Evolutionary conservation across 2,329 filamentous ascomycete species (phyloP).

Genomic region (Plectosphaerella sp.): DNA sequence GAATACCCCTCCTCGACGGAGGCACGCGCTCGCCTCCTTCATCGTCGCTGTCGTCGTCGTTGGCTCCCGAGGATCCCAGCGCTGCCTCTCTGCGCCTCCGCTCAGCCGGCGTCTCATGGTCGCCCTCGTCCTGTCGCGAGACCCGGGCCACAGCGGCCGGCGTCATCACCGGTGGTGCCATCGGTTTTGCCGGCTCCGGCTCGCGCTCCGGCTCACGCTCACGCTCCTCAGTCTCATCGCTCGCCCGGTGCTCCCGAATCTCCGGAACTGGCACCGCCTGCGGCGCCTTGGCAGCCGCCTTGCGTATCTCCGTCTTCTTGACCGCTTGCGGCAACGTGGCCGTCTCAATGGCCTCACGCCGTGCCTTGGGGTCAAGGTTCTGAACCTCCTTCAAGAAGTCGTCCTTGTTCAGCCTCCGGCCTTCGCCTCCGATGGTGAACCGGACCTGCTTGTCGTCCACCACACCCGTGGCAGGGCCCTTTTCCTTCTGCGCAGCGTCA

Average conservation of each 20-base stretch:
- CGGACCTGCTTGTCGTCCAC: conserved; percentile 68
- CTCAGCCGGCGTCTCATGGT: conserved; percentile 67
- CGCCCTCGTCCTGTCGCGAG: conserved; percentile 35
- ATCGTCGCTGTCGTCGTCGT: conserved; percentile 50
- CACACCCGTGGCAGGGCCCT: conserved; percentile 37
- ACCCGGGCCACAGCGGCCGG: conserved; percentile 55
- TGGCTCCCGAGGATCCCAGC: conserved; percentile 47
- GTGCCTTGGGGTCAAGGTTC: conserved; percentile 63
- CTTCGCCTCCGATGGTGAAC: conserved; percentile 72
- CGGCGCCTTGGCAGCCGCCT: conserved; percentile 19
- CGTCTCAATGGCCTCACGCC: conserved; percentile 47
- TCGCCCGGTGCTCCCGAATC: conserved; percentile 1
- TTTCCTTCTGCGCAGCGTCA: conserved; percentile 27
- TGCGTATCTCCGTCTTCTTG: conserved; percentile 43
- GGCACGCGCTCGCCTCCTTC: conserved; percentile 52
- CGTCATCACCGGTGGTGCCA: conserved; percentile 67
- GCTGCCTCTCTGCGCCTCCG: conserved; percentile 69
- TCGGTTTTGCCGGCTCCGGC: conserved; percentile 29
- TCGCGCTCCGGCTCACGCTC: not conserved
- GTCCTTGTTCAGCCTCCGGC: conserved; percentile 71
- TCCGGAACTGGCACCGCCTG: conserved; percentile 1
- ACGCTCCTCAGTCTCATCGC: conserved; percentile 1
- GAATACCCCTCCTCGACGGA: conserved; percentile 49
- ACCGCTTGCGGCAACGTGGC: conserved; percentile 42
- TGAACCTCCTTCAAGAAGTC: conserved; percentile 75